A percentile compares a stretch with the other conserved stretches of the same genome.
These are phyloP conservation scores for Ophiostoma sp. DNA, from an alignment of 2,329 filamentous ascomycete genomes.

Conservation along the genomic window DNA sequence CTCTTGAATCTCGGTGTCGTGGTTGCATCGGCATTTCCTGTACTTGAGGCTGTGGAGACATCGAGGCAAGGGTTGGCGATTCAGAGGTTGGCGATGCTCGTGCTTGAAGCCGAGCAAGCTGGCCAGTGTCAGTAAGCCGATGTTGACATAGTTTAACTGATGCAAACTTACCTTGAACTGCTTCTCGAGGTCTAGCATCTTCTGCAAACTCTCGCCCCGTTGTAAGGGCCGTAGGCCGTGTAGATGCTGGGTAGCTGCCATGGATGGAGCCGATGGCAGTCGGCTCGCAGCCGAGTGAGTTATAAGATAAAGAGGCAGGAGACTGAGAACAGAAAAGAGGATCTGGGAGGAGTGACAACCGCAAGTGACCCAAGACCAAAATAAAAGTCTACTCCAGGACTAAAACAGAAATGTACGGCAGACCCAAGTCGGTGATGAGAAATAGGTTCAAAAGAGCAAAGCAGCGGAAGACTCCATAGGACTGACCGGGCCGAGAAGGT, in stretches of 20 bases:
- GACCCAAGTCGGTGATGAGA: neutral
- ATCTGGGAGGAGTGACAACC: neutral
- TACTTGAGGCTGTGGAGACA: neutral
- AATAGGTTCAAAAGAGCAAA: constrained; percentile 6
- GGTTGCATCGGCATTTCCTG: neutral
- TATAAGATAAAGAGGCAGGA: neutral
- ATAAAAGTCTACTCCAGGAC: neutral
- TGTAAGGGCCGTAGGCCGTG: constrained; percentile 18
- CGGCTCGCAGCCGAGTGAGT: neutral
- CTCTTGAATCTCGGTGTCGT: neutral
- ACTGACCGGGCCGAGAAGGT: constrained; percentile 4
- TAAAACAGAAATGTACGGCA: neutral
- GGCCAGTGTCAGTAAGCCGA: neutral
- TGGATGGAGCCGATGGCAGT: constrained; percentile 11
- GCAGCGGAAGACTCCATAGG: constrained; percentile 15
- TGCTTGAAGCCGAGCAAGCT: neutral
- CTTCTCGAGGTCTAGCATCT: constrained; percentile 56
- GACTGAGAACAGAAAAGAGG: neutral
- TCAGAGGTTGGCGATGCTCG: neutral
- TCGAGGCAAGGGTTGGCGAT: neutral
- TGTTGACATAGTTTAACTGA: neutral
- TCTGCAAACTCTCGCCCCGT: constrained; percentile 46
- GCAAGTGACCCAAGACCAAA: neutral
- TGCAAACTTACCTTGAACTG: constrained; percentile 46
- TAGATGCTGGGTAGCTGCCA: constrained; percentile 20